Conservation (phyloP, 352 stramenopile genomes). For the Plasmopara muralis region DNA sequence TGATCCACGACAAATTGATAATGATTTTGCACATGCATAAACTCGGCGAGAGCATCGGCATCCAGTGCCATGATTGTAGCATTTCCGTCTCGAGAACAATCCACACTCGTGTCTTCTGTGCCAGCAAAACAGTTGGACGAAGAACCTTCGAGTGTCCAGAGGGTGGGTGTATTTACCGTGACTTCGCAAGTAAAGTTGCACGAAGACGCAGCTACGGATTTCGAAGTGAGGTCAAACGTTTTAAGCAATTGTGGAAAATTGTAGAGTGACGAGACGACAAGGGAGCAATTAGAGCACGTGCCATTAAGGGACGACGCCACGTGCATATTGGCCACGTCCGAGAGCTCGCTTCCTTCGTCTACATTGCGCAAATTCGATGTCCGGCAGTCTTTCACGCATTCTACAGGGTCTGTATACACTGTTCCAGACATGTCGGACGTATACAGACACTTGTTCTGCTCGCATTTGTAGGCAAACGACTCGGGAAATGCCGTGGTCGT, state of each 20-base stretch:
- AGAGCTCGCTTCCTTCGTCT: conserved; percentile 40
- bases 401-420: conserved; percentile 36
- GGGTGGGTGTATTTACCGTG: conserved; percentile 42
- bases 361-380: conserved; percentile 37
- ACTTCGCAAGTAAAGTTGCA: conserved; percentile 53
- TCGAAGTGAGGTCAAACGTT: conserved; percentile 47
- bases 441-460: conserved; percentile 42
- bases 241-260: conserved; percentile 69
- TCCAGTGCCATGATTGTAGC: conserved; percentile 44
- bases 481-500: conserved; percentile 24
- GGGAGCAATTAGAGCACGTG: conserved; percentile 64
- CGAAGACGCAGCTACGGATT: conserved; percentile 22
- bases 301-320: conserved; percentile 52
- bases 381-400: conserved; percentile 47
- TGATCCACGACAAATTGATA: conserved; percentile 54
- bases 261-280: conserved; percentile 46
- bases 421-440: conserved; percentile 21
- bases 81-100: conserved; percentile 50
- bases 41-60: conserved; percentile 20
- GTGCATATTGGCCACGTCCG: conserved; percentile 36
- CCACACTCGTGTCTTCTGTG: conserved; percentile 16
- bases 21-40: conserved; percentile 36
- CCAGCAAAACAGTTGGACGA: conserved; percentile 33
- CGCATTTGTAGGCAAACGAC: conserved; percentile 41
- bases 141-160: conserved; percentile 45